Base-by-base conservation (phyloP, 148 eudicot genomes). In the Rhododendron henanense region DNA sequence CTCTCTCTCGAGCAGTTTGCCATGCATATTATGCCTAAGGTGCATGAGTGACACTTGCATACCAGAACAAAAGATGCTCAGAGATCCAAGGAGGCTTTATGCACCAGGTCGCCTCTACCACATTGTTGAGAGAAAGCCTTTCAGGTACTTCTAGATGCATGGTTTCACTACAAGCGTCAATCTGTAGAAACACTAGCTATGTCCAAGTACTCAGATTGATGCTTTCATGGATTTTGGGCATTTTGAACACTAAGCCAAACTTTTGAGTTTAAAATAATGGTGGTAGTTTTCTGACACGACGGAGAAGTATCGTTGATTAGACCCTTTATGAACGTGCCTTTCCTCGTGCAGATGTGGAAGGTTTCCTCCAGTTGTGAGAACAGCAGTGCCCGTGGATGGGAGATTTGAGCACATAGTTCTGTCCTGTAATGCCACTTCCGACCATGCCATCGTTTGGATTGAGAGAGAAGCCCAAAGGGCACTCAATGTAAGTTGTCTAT, bases 91-190 rank as follows among this genome's bases (percentile, higher is more conserved):
- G 86, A 91, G 99, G 89, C 86, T 97, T 88, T 97, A 97, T 91
- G 98, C 98, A 85, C 99, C 99, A 15, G 99, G 99, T 83, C 98
- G 99, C 53, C 90, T 94, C 57, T 97, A 97, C 90, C 99, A 97
- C 94, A 95, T 97, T 82, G 99, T 97, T 39, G 98, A 97, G 90
- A 91, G 99, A 86, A 97, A 94, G 84, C 95, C 93, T 88, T 94
- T 89, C 91, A 93, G 98, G 99, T 97, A 91, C 86, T 53, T 57
- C 4, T 83, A 18, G 10, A 51, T 31, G 63, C 55, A 63, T 35
- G 76, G 39, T 53, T 71, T 53, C 33, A 19, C 21, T 19, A 51
- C 76, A 71, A 28, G 39, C 39, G 0, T 14, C 76, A 71, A 23
- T 41, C 57, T 65, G 48, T 85, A 53, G 53, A 41, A 73, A 81